Percentiles rank a stretch among this genome's conserved stretches.
Conservation (phyloP, 73 alveolate genomes). For the Paramecium primaurelia region DNA sequence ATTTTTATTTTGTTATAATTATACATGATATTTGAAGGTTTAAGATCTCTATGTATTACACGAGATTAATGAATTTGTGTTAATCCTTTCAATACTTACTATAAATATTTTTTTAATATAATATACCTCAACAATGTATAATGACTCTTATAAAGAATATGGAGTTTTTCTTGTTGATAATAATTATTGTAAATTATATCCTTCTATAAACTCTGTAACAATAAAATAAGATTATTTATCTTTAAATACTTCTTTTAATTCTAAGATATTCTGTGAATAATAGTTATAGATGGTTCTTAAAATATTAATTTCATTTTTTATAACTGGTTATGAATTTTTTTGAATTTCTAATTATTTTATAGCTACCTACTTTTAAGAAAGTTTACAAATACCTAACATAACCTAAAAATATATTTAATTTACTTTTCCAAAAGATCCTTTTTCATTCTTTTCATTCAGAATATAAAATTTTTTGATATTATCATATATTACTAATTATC, state of each 20-base stretch:
- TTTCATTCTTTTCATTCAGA: background rate
- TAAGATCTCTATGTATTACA: conserved; percentile 72
- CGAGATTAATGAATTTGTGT: conserved; percentile 73
- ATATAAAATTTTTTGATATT: background rate
- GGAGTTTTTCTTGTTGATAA: background rate
- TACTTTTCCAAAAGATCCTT: conserved; percentile 31
- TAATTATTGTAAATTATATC: background rate
- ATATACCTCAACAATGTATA: background rate
- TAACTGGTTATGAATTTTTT: background rate
- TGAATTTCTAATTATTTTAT: background rate
- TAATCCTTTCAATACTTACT: conserved; percentile 72
- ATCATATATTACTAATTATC: background rate
- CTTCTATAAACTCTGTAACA: background rate
- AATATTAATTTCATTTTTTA: conserved; percentile 1
- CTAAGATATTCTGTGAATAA: background rate
- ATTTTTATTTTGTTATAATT: conserved; percentile 73
- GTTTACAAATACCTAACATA: background rate
- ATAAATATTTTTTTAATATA: background rate
- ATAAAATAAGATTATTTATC: background rate
- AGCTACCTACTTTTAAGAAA: background rate
- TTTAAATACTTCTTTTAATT: background rate
- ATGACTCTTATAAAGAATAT: background rate
- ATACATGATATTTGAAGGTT: conserved; percentile 73
- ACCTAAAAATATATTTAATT: background rate
- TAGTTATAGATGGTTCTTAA: background rate